Evolutionary conservation across 495 filamentous ascomycete genomes (phyloP).

Genomic region (Penicillium malachiteum): DNA sequence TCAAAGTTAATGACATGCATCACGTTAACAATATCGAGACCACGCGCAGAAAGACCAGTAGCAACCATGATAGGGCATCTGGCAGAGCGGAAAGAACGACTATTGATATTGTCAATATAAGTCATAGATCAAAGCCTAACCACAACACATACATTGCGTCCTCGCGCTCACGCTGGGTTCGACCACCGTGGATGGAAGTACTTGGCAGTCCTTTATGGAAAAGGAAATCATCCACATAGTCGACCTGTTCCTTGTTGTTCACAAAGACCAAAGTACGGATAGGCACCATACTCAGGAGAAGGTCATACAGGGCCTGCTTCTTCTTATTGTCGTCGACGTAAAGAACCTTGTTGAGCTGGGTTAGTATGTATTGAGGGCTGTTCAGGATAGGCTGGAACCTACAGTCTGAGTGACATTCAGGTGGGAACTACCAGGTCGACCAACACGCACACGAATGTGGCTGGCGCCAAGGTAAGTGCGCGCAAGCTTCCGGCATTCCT

Average conservation of each 20-base stretch:
- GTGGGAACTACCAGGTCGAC: constrained; percentile 78
- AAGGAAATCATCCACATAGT: constrained; percentile 82
- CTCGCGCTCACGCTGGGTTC: constrained; percentile 90
- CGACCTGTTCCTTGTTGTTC: constrained; percentile 71
- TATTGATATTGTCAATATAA: constrained; percentile 19
- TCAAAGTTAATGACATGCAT: constrained; percentile 94
- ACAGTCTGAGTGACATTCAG: constrained; percentile 72
- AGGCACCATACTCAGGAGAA: constrained; percentile 65
- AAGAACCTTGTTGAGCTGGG: constrained; percentile 46
- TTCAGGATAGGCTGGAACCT: constrained; percentile 8
- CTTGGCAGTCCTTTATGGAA: constrained; percentile 75
- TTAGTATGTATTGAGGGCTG: not conserved
- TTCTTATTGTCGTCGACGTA: constrained; percentile 63
- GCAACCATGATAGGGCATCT: constrained; percentile 76
- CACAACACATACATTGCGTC: constrained; percentile 71
- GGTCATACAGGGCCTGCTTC: constrained; percentile 66
- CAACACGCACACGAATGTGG: constrained; percentile 76
- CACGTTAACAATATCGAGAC: constrained; percentile 84
- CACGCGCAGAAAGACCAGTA: constrained; percentile 82
- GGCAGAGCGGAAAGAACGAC: constrained; percentile 77
- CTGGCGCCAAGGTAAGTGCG: constrained; percentile 67
- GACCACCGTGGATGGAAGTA: constrained; percentile 82
- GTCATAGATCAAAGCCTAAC: not conserved
- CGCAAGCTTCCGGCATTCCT: constrained; percentile 70
- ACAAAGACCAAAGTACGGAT: constrained; percentile 89